Base-by-base conservation (phyloP, 225 moss, liverwort and hornwort species). In the Physcomitrium patens region DNA sequence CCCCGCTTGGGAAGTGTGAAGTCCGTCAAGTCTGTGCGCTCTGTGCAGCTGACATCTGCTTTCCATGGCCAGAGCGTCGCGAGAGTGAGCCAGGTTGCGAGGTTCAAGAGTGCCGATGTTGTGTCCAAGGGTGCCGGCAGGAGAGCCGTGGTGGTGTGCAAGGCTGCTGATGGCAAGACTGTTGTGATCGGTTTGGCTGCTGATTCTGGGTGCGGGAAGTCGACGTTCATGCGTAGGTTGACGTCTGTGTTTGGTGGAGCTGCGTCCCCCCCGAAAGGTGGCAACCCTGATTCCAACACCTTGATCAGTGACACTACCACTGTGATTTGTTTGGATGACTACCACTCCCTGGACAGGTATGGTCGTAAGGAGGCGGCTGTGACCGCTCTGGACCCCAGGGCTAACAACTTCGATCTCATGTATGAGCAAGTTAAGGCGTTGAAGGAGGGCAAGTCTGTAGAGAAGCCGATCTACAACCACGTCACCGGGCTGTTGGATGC, bases 351-450 rank as follows among this genome's bases (percentile, higher is more conserved):
- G 85, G 96, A 97, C 86, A 87, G 96, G 77, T 92, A 80, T 55
- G 96, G 96, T 0, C 89, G 96, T 73, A 97, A 94, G 94, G 92
- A 97, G 78, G 82, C 91, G 51, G 91, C 84, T 2, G 94, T 97
- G 10, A 97, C 92, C 15, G 96, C 96, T 24, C 54, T 97, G 76
- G 87, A 97, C 79, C 96, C 96, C 17, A 69, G 71, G 42, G 96
- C 96, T 70, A 97, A 97, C 83, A 68, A 97, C 78, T 97, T 97
- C 63, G 96, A 94, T 80, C 94, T 97, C 77, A 97, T 97, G 94
- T 97, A 93, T 68, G 96, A 97, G 89, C 96, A 97, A 83, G 97
- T 97, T 45, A 97, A 97, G 89, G 97, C 94, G 3, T 72, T 97
- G 71, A 97, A 88, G 83, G 91, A 92, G 26, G 97, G 97, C 3